Percentiles rank a stretch among this genome's conserved stretches.
Evolutionary conservation across 2,329 filamentous ascomycete species (phyloP).

Genomic region (Fusarium keratoplasticum): DNA sequence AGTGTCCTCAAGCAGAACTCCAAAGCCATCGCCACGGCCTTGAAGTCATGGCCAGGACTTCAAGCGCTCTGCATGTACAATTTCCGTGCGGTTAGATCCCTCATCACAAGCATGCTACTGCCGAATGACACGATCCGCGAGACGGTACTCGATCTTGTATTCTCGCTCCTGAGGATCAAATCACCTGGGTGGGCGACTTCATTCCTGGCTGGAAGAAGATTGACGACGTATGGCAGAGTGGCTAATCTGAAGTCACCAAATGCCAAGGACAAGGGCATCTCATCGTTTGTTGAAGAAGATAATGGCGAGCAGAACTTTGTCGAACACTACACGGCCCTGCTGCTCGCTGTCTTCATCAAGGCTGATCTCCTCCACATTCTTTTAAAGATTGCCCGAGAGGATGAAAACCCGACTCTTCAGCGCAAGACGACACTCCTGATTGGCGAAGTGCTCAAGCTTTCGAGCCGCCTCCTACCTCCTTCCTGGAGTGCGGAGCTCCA

Average conservation of each 20-base stretch:
- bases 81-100: constrained; percentile 84
- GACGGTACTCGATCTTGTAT: constrained; percentile 88
- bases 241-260: constrained; percentile 79
- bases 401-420: constrained; percentile 77
- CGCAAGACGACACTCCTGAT: constrained; percentile 92
- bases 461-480: constrained; percentile 85
- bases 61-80: constrained; percentile 90
- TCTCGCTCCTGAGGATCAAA: constrained; percentile 85
- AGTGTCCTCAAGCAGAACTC: constrained; percentile 83
- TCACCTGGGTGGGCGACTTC: constrained; percentile 93
- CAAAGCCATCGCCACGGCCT: constrained; percentile 88
- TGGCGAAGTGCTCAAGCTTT: constrained; percentile 90
- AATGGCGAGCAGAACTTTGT: constrained; percentile 85
- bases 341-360: constrained; percentile 87
- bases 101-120: constrained; percentile 73
- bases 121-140: constrained; percentile 71
- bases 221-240: constrained; percentile 97
- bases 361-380: constrained; percentile 76
- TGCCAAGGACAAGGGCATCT: constrained; percentile 60
- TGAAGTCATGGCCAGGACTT: constrained; percentile 94
- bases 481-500: constrained; percentile 88
- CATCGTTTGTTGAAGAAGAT: constrained; percentile 71
- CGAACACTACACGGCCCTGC: constrained; percentile 91
- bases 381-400: constrained; percentile 74
- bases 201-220: constrained; percentile 88